Percentiles rank a stretch among this genome's conserved stretches.
These are phyloP conservation scores for Brassica hybrid DNA, from an alignment of 441 rosid species.

Conservation along the genomic window DNA sequence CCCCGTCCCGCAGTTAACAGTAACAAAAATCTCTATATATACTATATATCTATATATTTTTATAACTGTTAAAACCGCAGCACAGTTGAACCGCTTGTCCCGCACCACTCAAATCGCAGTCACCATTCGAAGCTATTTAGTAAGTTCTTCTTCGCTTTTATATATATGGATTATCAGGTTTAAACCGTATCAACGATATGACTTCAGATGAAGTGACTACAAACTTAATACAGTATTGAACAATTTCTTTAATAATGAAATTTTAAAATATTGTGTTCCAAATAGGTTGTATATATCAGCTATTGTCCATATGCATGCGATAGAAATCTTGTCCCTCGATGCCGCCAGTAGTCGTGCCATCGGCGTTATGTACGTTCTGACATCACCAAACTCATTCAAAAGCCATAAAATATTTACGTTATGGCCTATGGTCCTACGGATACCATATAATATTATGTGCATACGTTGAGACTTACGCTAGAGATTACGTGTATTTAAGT, in stretches of 20 bases:
- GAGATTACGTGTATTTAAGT: slow-evolving; percentile 23
- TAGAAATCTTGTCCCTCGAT: slow-evolving; percentile 22
- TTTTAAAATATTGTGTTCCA: neutral
- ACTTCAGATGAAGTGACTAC: neutral
- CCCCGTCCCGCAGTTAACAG: too few species aligned
- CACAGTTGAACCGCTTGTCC: too few species aligned
- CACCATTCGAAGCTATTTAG: too few species aligned
- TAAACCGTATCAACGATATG: neutral
- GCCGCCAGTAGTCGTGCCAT: slow-evolving; percentile 30
- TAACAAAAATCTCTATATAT: too few species aligned
- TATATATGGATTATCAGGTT: neutral
- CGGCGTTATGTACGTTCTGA: slow-evolving; percentile 13
- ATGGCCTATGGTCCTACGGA: slow-evolving; percentile 1
- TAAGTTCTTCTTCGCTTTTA: too few species aligned
- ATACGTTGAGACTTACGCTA: slow-evolving; percentile 22
- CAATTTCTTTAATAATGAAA: neutral
- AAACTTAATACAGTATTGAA: neutral
- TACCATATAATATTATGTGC: neutral
- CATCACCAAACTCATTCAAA: slow-evolving; percentile 27
- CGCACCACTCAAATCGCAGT: too few species aligned
- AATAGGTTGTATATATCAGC: neutral
- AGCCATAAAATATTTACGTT: slow-evolving; percentile 28
- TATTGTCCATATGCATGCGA: slow-evolving; percentile 14
- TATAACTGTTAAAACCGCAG: too few species aligned
- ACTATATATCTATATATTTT: too few species aligned